Evolutionary conservation across 2,329 filamentous ascomycete genomes (phyloP).

Genomic region (Dryadomyces quercus-mongolicae): DNA sequence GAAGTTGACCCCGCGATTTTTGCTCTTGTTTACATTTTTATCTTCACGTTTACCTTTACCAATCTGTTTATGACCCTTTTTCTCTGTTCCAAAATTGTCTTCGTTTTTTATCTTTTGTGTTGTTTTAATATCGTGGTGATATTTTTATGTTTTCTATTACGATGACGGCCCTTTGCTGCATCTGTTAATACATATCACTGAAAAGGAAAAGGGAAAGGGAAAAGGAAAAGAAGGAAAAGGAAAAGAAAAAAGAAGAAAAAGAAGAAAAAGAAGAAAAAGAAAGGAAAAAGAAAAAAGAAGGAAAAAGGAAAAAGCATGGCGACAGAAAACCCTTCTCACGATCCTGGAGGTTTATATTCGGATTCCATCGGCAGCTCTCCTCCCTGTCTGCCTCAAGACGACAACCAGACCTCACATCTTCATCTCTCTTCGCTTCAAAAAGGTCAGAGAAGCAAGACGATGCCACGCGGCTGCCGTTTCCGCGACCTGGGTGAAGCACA

Average conservation of each 20-base stretch:
- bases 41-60: too few species aligned
- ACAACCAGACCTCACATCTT: background rate
- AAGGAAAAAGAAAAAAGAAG: background rate
- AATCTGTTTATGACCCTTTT: background rate
- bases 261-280: background rate
- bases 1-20: too few species aligned
- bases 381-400: background rate
- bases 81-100: background rate
- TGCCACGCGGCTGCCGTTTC: constrained; percentile 23
- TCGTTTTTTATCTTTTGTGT: too few species aligned
- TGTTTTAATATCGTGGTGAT: background rate
- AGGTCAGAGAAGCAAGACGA: constrained; percentile 9
- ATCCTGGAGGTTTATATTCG: background rate
- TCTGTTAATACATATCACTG: background rate
- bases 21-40: background rate
- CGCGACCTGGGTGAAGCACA: constrained; percentile 25
- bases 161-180: background rate
- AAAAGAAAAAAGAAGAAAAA: background rate
- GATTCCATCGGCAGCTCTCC: background rate
- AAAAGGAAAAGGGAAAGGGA: background rate
- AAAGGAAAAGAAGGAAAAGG: background rate
- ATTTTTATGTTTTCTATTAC: background rate
- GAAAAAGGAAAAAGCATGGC: background rate
- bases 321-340: background rate
- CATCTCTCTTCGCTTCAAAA: background rate